These are phyloP conservation scores for Ceratocystis colombiana DNA, from an alignment of 2,329 filamentous ascomycete genomes.

Conservation along the genomic window DNA sequence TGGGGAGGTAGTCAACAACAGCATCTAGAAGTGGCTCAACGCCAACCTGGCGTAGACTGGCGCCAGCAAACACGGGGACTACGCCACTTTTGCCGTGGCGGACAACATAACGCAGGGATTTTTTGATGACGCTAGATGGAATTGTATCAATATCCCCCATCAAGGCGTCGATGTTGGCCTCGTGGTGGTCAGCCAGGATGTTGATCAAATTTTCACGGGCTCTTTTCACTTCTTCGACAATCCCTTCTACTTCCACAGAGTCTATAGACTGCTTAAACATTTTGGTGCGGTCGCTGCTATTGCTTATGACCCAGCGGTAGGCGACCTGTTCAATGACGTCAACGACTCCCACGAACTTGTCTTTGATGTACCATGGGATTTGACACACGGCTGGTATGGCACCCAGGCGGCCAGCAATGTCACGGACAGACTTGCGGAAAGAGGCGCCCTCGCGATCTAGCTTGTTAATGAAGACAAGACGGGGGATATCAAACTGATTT, in stretches of 20 bases:
- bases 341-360: slow-evolving; percentile 70
- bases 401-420: slow-evolving; percentile 68
- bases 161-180: slow-evolving; percentile 73
- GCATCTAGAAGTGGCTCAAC: slow-evolving; percentile 86
- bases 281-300: slow-evolving; percentile 35
- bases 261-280: slow-evolving; percentile 32
- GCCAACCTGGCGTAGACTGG: slow-evolving; percentile 87
- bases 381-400: slow-evolving; percentile 88
- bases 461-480: slow-evolving; percentile 69
- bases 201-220: slow-evolving; percentile 74
- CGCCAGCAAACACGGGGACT: slow-evolving; percentile 80
- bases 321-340: slow-evolving; percentile 70
- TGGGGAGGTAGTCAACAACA: slow-evolving; percentile 76
- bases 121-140: slow-evolving; percentile 53
- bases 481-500: slow-evolving; percentile 71
- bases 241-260: slow-evolving; percentile 25
- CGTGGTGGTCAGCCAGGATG: slow-evolving; percentile 77
- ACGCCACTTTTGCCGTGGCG: slow-evolving; percentile 58
- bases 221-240: slow-evolving; percentile 52
- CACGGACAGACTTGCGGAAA: slow-evolving; percentile 75
- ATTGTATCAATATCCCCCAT: slow-evolving; percentile 70
- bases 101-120: slow-evolving; percentile 64
- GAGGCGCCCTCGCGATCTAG: slow-evolving; percentile 66
- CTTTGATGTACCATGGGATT: slow-evolving; percentile 86
- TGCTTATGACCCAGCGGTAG: slow-evolving; percentile 52